phyloP scores from a whole-genome alignment of 768 basidiomycete species.

The Russula emetica region DNA sequence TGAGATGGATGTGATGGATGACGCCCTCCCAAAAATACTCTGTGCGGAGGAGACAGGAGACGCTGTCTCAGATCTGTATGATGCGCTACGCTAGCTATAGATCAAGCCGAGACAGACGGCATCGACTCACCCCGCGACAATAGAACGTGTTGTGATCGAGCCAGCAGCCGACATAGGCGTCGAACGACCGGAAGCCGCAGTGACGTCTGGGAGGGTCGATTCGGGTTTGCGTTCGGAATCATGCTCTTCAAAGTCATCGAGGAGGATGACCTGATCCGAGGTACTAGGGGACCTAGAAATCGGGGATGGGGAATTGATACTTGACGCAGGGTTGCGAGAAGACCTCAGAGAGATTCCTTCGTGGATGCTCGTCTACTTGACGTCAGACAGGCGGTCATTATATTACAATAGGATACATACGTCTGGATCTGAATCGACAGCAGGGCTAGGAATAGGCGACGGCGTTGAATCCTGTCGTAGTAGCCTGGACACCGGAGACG shows the following conservation, averaged over 20 bases:
- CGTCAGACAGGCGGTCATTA: not conserved
- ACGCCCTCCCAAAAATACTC: constrained; percentile 21
- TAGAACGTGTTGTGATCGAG: constrained; percentile 11
- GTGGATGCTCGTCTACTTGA: not conserved
- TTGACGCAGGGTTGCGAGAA: not conserved
- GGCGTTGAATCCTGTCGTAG: not conserved
- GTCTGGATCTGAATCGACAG: not conserved
- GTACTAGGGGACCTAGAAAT: constrained; percentile 6
- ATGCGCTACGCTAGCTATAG: constrained; percentile 13
- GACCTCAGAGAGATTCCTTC: not conserved
- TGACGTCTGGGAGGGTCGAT: not conserved
- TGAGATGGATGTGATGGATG: constrained; percentile 1
- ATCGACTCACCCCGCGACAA: constrained; percentile 20
- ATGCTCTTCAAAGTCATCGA: not conserved
- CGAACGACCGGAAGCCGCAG: not conserved
- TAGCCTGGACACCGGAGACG: constrained; percentile 2
- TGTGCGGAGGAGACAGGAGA: constrained; percentile 21
- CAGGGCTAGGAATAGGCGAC: not conserved
- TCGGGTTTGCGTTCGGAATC: not conserved
- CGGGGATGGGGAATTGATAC: constrained; percentile 8
- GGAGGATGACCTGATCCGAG: constrained; percentile 4
- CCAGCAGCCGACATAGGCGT: constrained; percentile 8
- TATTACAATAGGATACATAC: not conserved
- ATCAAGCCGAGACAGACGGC: not conserved
- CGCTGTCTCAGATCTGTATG: constrained; percentile 15